A percentile compares a stretch with the other conserved stretches of the same genome.
Evolutionary conservation across 2,329 filamentous ascomycete genomes (phyloP).

Genomic region (Botryotinia convoluta): DNA sequence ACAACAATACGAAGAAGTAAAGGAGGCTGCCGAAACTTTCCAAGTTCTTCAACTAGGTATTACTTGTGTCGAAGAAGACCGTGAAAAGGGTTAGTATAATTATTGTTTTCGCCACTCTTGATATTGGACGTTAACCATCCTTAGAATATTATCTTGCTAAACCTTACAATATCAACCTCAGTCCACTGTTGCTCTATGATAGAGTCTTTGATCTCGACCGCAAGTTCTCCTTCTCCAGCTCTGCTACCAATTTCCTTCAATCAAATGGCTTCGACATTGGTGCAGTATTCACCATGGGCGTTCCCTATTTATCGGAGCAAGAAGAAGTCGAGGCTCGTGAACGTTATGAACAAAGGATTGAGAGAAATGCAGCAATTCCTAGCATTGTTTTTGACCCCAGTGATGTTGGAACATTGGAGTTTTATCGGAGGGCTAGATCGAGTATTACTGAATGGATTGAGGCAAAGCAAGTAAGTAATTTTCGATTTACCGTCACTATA

Average conservation of each 20-base stretch:
- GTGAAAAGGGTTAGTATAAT: conserved; percentile 43
- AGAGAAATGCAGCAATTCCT: conserved; percentile 31
- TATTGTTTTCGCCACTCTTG: neutral
- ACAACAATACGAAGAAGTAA: conserved; percentile 59
- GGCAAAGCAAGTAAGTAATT: conserved; percentile 26
- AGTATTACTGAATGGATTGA: conserved; percentile 33
- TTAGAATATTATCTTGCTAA: conserved; percentile 53
- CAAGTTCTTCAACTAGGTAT: conserved; percentile 66
- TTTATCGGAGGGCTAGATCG: conserved; percentile 30
- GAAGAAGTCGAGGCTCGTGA: conserved; percentile 51
- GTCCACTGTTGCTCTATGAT: conserved; percentile 46
- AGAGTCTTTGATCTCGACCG: conserved; percentile 54
- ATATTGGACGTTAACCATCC: conserved; percentile 17
- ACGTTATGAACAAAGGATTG: conserved; percentile 35
- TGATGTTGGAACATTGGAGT: conserved; percentile 30
- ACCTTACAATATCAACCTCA: conserved; percentile 64
- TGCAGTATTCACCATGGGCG: conserved; percentile 52
- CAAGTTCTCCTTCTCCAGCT: conserved; percentile 47
- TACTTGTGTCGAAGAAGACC: conserved; percentile 60
- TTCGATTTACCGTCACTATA: neutral
- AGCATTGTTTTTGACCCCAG: conserved; percentile 30
- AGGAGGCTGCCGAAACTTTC: conserved; percentile 58
- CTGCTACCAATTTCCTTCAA: conserved; percentile 59
- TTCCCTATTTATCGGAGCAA: conserved; percentile 60
- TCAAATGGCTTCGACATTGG: conserved; percentile 58